Evolutionary conservation across 2,329 filamentous ascomycete species (phyloP).

Genomic region (Teratosphaeria pseudoeucalypti): DNA sequence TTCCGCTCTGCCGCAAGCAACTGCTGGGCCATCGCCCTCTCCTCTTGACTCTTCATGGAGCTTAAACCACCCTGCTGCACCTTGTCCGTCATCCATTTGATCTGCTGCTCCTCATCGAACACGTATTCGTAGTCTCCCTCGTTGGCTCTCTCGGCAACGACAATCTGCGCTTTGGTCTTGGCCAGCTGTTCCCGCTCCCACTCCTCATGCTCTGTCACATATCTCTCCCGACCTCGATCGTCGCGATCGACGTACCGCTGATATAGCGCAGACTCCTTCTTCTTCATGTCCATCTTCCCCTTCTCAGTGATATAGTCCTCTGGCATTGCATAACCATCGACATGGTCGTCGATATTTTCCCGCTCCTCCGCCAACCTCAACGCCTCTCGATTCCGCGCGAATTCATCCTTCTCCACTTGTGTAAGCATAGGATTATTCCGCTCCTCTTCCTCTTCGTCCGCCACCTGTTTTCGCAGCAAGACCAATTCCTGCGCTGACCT

Average conservation of each 20-base stretch:
- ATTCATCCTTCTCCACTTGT: conserved; percentile 72
- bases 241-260: conserved; percentile 82
- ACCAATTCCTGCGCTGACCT: conserved; percentile 76
- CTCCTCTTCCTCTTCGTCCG: conserved; percentile 71
- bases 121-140: conserved; percentile 86
- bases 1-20: conserved; percentile 83
- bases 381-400: conserved; percentile 72
- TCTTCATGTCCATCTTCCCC: conserved; percentile 75
- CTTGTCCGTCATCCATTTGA: conserved; percentile 72
- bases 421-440: conserved; percentile 64
- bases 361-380: conserved; percentile 55
- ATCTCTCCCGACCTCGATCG: conserved; percentile 77
- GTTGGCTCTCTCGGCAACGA: conserved; percentile 61
- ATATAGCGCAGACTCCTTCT: conserved; percentile 83
- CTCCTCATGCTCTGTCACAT: conserved; percentile 86
- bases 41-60: conserved; percentile 59
- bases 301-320: conserved; percentile 94
- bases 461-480: conserved; percentile 79
- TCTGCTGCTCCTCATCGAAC: conserved; percentile 78
- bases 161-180: conserved; percentile 80
- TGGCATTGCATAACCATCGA: conserved; percentile 84
- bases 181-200: conserved; percentile 87
- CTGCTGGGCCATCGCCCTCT: conserved; percentile 66
- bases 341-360: conserved; percentile 77
- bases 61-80: conserved; percentile 62